These are phyloP conservation scores for Neopestalotiopsis rosae DNA, from an alignment of 2,329 filamentous ascomycete species.

Conservation along the genomic window DNA sequence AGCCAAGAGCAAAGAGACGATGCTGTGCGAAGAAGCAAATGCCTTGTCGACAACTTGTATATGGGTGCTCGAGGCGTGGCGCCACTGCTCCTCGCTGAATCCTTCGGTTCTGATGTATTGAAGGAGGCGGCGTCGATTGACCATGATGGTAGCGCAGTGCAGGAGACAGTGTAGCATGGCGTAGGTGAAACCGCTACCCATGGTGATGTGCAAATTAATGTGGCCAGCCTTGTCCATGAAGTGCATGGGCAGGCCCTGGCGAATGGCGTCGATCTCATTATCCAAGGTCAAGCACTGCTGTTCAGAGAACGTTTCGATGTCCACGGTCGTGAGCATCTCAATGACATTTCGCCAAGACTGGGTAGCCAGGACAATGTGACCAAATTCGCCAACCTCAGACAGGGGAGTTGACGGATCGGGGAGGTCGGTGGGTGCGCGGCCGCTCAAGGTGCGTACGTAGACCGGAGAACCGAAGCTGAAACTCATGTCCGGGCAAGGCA, in stretches of 20 bases:
- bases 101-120: slow-evolving; percentile 59
- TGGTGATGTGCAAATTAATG: slow-evolving; percentile 67
- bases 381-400: slow-evolving; percentile 65
- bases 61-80: slow-evolving; percentile 53
- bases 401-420: slow-evolving; percentile 43
- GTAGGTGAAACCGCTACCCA: slow-evolving; percentile 67
- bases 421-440: slow-evolving; percentile 41
- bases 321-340: slow-evolving; percentile 63
- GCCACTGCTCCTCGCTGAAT: slow-evolving; percentile 61
- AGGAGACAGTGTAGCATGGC: slow-evolving; percentile 67
- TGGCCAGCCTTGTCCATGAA: slow-evolving; percentile 66
- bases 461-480: slow-evolving; percentile 67
- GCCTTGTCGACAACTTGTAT: slow-evolving; percentile 59
- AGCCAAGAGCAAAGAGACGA: slow-evolving; percentile 59
- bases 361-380: slow-evolving; percentile 64
- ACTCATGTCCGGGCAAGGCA: slow-evolving; percentile 67
- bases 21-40: slow-evolving; percentile 63
- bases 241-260: slow-evolving; percentile 61
- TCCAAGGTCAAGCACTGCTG: slow-evolving; percentile 57
- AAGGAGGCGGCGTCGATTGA: slow-evolving; percentile 63
- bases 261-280: slow-evolving; percentile 59
- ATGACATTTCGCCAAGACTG: slow-evolving; percentile 68
- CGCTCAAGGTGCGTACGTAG: slow-evolving; percentile 60
- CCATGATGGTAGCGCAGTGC: slow-evolving; percentile 65
- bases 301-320: slow-evolving; percentile 58